A percentile compares a stretch with the other conserved stretches of the same genome.
These are phyloP conservation scores for Penicillium malachiteum DNA, from an alignment of 495 filamentous ascomycete genomes.

Conservation along the genomic window DNA sequence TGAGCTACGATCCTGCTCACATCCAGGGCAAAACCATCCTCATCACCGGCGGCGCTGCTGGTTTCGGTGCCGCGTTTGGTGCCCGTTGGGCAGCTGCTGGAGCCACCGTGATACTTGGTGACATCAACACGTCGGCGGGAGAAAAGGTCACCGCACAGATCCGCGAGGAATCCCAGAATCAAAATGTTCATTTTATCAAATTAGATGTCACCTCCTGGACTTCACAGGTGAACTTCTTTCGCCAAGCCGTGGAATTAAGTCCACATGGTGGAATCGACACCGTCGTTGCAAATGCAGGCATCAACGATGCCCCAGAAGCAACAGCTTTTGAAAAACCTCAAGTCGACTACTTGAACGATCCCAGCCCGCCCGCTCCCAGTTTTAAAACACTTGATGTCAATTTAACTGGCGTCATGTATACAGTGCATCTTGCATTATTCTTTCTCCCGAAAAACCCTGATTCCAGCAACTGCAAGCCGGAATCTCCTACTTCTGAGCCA, in stretches of 20 bases:
- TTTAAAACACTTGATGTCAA: conserved; percentile 15
- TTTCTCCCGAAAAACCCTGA: conserved; percentile 11
- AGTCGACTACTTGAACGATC: conserved; percentile 12
- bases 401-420: conserved; percentile 13
- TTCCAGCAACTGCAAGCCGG: conserved; percentile 1
- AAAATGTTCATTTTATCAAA: conserved; percentile 13
- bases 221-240: conserved; percentile 13
- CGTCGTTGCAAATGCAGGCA: conserved; percentile 14
- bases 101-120: conserved; percentile 11
- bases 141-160: conserved; percentile 12
- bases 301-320: conserved; percentile 8
- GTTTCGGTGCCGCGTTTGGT: conserved; percentile 6
- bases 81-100: conserved; percentile 13
- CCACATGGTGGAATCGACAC: conserved; percentile 12
- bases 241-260: conserved; percentile 6
- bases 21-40: conserved; percentile 10
- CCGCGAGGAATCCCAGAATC: conserved; percentile 8
- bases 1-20: conserved; percentile 4
- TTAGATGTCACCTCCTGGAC: conserved; percentile 15
- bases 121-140: conserved; percentile 10
- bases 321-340: conserved; percentile 7
- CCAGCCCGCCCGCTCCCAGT: conserved; percentile 9
- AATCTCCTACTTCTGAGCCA: background rate
- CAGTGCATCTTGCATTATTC: conserved; percentile 12
- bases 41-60: conserved; percentile 10